phyloP scores from a whole-genome alignment of 306 rosid species.

The Quercus rubra region DNA sequence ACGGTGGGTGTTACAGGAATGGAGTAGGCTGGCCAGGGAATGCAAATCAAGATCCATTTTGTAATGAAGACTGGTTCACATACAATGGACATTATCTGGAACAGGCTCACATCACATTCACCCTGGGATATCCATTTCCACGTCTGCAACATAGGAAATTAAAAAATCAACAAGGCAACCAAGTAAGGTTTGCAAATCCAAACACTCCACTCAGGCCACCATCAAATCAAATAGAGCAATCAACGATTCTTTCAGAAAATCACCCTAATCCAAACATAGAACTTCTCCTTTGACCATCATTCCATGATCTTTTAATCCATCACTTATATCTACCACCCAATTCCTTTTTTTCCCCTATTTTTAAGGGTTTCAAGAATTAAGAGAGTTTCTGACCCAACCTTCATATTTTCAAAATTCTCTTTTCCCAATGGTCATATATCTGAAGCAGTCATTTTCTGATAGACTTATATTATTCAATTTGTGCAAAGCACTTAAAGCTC shows the following conservation, averaged over 20 bases:
- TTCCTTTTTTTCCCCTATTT: no score
- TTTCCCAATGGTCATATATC: no score
- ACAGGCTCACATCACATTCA: constrained; percentile 73
- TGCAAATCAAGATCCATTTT: constrained; percentile 36
- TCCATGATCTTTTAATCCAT: no score
- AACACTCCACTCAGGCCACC: neutral
- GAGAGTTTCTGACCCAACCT: no score
- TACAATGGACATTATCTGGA: constrained; percentile 61
- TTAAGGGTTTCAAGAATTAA: no score
- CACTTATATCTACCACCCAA: no score
- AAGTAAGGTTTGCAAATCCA: neutral
- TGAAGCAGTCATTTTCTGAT: no score
- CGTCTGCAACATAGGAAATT: constrained; percentile 40
- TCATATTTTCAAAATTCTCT: no score
- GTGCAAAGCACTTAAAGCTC: no score
- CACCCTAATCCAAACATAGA: no score
- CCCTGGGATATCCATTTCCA: constrained; percentile 74
- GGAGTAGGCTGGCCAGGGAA: constrained; percentile 43
- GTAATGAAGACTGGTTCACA: constrained; percentile 20
- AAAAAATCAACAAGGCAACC: constrained; percentile 13
- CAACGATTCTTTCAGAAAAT: neutral
- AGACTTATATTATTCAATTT: no score
- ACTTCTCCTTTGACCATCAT: no score
- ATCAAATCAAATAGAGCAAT: neutral
- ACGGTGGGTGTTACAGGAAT: constrained; percentile 28